Percentiles rank a stretch among this genome's conserved stretches.
Evolutionary conservation across 2,329 filamentous ascomycete genomes (phyloP).

Genomic region (Whalleya microplaca): DNA sequence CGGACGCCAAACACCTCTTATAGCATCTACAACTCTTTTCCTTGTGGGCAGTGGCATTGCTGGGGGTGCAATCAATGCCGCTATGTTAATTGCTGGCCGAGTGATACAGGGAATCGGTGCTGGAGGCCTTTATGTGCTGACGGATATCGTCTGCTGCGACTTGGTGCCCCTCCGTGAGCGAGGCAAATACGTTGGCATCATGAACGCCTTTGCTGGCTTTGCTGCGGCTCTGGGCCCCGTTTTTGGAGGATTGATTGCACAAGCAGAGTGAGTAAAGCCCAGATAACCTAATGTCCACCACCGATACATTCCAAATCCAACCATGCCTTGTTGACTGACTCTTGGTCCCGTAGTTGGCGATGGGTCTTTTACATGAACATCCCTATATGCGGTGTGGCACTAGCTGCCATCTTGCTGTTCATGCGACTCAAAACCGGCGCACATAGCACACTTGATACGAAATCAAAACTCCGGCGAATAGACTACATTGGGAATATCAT

Average conservation of each 20-base stretch:
- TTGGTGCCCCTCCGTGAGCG: slow-evolving; percentile 49
- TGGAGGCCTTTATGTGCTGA: slow-evolving; percentile 37
- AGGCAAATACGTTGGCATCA: slow-evolving; percentile 40
- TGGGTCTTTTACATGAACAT: slow-evolving; percentile 42
- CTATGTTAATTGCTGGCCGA: slow-evolving; percentile 44
- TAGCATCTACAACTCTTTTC: slow-evolving; percentile 45
- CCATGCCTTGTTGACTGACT: too few species aligned
- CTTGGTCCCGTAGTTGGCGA: slow-evolving; percentile 34
- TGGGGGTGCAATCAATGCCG: slow-evolving; percentile 42
- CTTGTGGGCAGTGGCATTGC: slow-evolving; percentile 48
- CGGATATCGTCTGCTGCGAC: slow-evolving; percentile 51
- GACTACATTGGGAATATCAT: slow-evolving; percentile 42
- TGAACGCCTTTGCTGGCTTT: slow-evolving; percentile 34
- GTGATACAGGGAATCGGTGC: slow-evolving; percentile 46
- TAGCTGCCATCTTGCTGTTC: slow-evolving; percentile 31
- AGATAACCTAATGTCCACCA: too few species aligned
- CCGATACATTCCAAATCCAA: too few species aligned
- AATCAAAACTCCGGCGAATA: slow-evolving; percentile 19
- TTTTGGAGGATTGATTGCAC: slow-evolving; percentile 20
- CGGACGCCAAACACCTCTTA: slow-evolving; percentile 43
- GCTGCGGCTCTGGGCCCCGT: slow-evolving; percentile 36
- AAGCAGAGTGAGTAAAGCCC: slow-evolving; percentile 1
- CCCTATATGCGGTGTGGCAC: slow-evolving; percentile 30
- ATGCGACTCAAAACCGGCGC: slow-evolving; percentile 27
- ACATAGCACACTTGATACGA: background rate